Evolutionary conservation across 139 green algal species (phyloP), one percentile per base, ranked within the genome.

Genomic region (Closterium sp.): DNA sequence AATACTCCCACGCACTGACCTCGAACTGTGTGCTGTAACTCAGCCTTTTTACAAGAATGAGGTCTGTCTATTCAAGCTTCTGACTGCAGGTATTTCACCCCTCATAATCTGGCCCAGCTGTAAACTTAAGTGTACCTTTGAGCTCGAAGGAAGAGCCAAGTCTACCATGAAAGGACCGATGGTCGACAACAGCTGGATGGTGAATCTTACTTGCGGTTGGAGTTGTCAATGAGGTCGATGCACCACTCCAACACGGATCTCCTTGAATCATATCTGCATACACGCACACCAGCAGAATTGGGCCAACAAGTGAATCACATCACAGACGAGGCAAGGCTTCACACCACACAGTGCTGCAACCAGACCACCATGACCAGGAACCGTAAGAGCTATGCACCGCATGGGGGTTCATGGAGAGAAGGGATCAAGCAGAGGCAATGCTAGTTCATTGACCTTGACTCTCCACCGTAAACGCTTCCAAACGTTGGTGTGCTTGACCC

Each of bases 201-300:
- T 0, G 2, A 70, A 45, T 32, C 70, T 93, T 11, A 94, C 91
- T 90, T 94, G 28, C 91, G 38, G 42, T 94, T 94, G 42, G 91
- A 92, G 28, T 94, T 94, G 6, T 94, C 91, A 19, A 94, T 94
- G 50, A 93, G 88, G 42, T 91, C 91, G 85, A 94, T 92, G 29
- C 28, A 70, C 91, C 91, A 94, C 22, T 94, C 91, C 17, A 94
- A 21, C 19, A 93, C 88, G 19, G 91, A 94, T 73, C 91, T 70
- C 91, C 91, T 87, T 30, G 88, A 24, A 93, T 94, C 88, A 45
- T n/a, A n/a, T 42, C 91, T 94, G 91, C 28, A 93, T 30, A 13
- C 62, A 70, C 11, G 5, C 4, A 13, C 45, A n/a, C n/a, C n/a
- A n/a, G 11, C n/a, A n/a, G n/a, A n/a, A n/a, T n/a, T n/a, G n/a